Evolutionary conservation across 371 early-diverging fungal genomes (phyloP), one percentile per base, ranked within the genome.

Genomic region (Lichtheimia hyalospora): DNA sequence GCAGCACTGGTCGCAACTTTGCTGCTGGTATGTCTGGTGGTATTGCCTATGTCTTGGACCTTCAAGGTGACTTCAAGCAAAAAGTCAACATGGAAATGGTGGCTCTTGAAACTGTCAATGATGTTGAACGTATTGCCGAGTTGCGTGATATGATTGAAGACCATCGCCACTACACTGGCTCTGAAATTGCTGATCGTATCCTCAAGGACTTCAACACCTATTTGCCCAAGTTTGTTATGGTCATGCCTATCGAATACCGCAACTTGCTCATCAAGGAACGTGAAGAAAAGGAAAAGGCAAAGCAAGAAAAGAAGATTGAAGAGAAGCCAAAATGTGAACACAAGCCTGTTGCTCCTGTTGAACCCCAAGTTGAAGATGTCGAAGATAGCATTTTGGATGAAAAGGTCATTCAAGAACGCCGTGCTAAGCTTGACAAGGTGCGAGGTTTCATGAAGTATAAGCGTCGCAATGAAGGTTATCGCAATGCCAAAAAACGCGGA

Each of bases 1-100:
- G 95, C 54, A 57, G 64, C 40, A 89, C 90, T 14, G 96, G 96
- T 8, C 87, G 93, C 65, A 96, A 96, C 82, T 95, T 96, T 81
- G 96, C 95, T n/a, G 95, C 91, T 2, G 90, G 96, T 63, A 96
- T 96, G 96, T 86, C 87, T 57, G 96, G 96, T 41, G 96, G 96
- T 67, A 87, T 95, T 61, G 94, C 96, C 15, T 96, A 95, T 63
- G 85, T 96, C 14, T 74, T 92, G 46, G 89, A 91, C 64, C 25
- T 77, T 15, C 49, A 83, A 12, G 81, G 73, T 41, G 77, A 76
- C 58, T 90, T 93, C 71, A 67, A 65, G 54, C 70, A 72, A 58
- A 84, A 84, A 58, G 90, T 91, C 81, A 97, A 97, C 68, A 81
- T 69, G 72, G 96, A 96, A 79, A 91, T 96, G 86, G 97, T 96